Evolutionary conservation across 2,329 filamentous ascomycete species (phyloP).

Genomic region (Aspergillus pseudoglaucus): DNA sequence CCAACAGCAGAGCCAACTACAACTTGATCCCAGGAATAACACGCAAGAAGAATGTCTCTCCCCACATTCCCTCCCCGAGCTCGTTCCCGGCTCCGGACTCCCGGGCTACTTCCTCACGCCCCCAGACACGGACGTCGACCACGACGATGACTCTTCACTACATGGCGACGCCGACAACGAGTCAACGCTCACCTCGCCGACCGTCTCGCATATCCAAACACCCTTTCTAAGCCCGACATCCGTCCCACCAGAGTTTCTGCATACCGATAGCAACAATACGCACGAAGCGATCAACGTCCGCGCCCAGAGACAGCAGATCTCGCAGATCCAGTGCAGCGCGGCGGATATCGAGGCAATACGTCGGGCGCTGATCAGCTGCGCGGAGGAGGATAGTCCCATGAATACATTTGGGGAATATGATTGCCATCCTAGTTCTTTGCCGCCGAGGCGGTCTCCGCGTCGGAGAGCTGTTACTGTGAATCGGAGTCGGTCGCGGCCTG

Average conservation of each 20-base stretch:
- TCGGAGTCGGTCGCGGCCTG: slow-evolving; percentile 24
- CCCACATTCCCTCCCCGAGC: slow-evolving; percentile 4
- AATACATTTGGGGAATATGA: slow-evolving; percentile 20
- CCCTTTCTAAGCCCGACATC: slow-evolving; percentile 25
- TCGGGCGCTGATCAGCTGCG: slow-evolving; percentile 25
- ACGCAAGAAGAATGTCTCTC: background rate
- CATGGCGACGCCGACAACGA: background rate
- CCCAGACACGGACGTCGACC: slow-evolving; percentile 34
- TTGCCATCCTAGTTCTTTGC: slow-evolving; percentile 34
- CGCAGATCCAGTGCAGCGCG: slow-evolving; percentile 34
- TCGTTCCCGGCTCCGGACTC: slow-evolving; percentile 3
- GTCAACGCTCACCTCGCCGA: slow-evolving; percentile 50
- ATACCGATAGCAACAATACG: slow-evolving; percentile 5
- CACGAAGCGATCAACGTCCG: slow-evolving; percentile 18
- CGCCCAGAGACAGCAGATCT: slow-evolving; percentile 33
- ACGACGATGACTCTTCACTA: slow-evolving; percentile 41
- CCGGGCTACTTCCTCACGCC: slow-evolving; percentile 29
- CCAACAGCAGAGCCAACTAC: slow-evolving; percentile 11
- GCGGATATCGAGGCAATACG: slow-evolving; percentile 32
- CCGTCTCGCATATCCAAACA: slow-evolving; percentile 33
- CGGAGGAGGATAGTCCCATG: slow-evolving; percentile 12
- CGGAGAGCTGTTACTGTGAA: slow-evolving; percentile 22
- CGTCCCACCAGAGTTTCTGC: slow-evolving; percentile 18
- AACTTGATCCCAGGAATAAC: background rate
- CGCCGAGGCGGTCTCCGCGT: slow-evolving; percentile 27